These are phyloP conservation scores for Lepidium sativum DNA, from an alignment of 345 rosid species.

Conservation along the genomic window DNA sequence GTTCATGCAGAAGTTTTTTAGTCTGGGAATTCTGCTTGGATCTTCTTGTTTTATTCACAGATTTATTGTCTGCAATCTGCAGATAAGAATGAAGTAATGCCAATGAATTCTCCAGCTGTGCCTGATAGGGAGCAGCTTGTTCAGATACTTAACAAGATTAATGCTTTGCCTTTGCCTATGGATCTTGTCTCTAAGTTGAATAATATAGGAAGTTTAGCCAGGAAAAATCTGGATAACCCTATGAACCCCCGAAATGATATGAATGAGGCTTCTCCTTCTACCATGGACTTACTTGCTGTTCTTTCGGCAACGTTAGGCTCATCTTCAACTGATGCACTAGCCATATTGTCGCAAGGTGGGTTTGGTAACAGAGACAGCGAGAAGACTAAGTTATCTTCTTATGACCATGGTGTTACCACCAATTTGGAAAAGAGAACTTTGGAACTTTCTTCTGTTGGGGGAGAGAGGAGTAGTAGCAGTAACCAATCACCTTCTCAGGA, in stretches of 20 bases:
- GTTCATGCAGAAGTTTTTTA: background rate
- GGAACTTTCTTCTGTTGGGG: conserved; percentile 41
- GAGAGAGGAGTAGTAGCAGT: conserved; percentile 67
- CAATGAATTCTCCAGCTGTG: conserved; percentile 27
- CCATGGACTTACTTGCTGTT: conserved; percentile 64
- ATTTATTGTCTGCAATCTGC: conserved; percentile 1
- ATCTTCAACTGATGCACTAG: conserved; percentile 53
- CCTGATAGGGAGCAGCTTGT: conserved; percentile 66
- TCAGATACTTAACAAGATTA: conserved; percentile 73
- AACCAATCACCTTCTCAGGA: conserved; percentile 65
- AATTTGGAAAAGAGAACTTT: conserved; percentile 35
- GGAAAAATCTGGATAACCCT: conserved; percentile 36
- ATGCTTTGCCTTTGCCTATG: conserved; percentile 64
- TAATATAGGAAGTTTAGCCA: conserved; percentile 37
- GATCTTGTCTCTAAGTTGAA: conserved; percentile 64
- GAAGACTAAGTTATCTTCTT: conserved; percentile 40
- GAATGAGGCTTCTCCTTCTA: conserved; percentile 53
- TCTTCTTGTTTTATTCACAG: conserved; percentile 9
- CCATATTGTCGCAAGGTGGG: conserved; percentile 49
- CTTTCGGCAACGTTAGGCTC: conserved; percentile 61
- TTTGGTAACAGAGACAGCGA: conserved; percentile 55
- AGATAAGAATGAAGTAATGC: conserved; percentile 52
- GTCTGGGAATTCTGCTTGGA: background rate
- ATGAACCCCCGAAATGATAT: conserved; percentile 35
- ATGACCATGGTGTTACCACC: conserved; percentile 33